Conservation (phyloP, 2,329 filamentous ascomycete genomes). For the Verticillium isaacii region DNA sequence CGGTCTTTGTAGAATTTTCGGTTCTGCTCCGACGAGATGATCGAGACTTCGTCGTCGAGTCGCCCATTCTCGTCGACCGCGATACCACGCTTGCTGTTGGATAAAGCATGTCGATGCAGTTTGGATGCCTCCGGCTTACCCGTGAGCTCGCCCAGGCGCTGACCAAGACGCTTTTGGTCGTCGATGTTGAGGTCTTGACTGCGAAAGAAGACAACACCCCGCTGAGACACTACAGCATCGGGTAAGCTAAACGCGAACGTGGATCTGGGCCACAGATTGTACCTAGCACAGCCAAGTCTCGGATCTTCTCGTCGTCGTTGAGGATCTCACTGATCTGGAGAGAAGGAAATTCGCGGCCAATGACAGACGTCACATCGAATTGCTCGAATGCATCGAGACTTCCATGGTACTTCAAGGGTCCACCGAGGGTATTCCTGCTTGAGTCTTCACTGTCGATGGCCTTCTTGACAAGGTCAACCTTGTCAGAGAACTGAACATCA, state of each 20-base stretch:
- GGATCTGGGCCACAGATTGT: neutral
- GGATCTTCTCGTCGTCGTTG: conserved; percentile 22
- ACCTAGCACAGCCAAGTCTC: conserved; percentile 24
- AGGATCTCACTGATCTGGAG: conserved; percentile 29
- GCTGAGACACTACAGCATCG: conserved; percentile 36
- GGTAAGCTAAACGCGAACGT: no score
- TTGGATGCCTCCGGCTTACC: conserved; percentile 38
- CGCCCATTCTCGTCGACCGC: conserved; percentile 37
- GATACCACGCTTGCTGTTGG: conserved; percentile 39
- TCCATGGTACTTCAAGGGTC: conserved; percentile 11
- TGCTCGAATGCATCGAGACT: conserved; percentile 22
- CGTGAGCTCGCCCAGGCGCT: conserved; percentile 39
- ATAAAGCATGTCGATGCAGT: conserved; percentile 41
- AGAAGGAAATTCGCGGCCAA: conserved; percentile 33
- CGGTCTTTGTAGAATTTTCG: conserved; percentile 32
- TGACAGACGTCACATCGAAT: conserved; percentile 29
- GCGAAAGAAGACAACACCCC: conserved; percentile 50
- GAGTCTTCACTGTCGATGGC: no score
- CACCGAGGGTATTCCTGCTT: no score
- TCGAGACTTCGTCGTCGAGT: conserved; percentile 42
- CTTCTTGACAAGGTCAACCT: no score
- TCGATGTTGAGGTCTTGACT: conserved; percentile 43
- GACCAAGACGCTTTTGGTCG: conserved; percentile 46
- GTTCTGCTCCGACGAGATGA: conserved; percentile 39
- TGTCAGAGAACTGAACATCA: no score